These are phyloP conservation scores for Parastagonospora nodorum DNA, from an alignment of 2,329 filamentous ascomycete genomes.

Conservation along the genomic window DNA sequence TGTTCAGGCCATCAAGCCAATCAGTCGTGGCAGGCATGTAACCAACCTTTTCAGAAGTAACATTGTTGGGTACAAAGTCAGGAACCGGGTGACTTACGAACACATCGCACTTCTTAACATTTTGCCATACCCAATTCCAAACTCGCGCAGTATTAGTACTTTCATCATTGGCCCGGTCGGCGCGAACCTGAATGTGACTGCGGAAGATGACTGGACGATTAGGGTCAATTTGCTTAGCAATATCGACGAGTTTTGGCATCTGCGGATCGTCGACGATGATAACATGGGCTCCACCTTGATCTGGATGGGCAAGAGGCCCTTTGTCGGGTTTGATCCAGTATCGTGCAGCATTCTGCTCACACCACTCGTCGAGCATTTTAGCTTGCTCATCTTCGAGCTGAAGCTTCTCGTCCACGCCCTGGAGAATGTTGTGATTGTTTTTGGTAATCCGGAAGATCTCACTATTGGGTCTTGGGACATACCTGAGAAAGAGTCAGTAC, in stretches of 20 bases:
- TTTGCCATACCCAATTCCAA: constrained; percentile 76
- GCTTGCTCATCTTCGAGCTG: constrained; percentile 68
- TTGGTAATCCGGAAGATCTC: constrained; percentile 84
- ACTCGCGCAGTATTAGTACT: constrained; percentile 73
- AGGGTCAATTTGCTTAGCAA: constrained; percentile 73
- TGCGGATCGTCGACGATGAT: constrained; percentile 83
- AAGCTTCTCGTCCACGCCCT: constrained; percentile 69
- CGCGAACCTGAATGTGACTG: constrained; percentile 81
- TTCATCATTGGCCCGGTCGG: constrained; percentile 68
- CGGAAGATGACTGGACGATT: constrained; percentile 79
- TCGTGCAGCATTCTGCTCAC: constrained; percentile 71
- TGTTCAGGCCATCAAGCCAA: constrained; percentile 84
- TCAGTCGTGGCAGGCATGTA: constrained; percentile 83
- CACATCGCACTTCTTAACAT: constrained; percentile 72
- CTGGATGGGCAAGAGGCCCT: constrained; percentile 68
- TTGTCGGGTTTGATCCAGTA: constrained; percentile 71
- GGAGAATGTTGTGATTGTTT: constrained; percentile 86
- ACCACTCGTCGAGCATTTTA: constrained; percentile 70
- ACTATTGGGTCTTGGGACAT: constrained; percentile 77
- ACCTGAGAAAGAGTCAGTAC: constrained; percentile 51
- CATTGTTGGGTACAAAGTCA: constrained; percentile 72
- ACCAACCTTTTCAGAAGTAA: constrained; percentile 69
- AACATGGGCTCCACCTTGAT: constrained; percentile 75
- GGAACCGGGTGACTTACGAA: constrained; percentile 84
- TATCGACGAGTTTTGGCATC: constrained; percentile 77